A percentile compares a stretch with the other conserved stretches of the same genome.
Conservation (phyloP, 768 basidiomycete species). For the Russula emetica region DNA sequence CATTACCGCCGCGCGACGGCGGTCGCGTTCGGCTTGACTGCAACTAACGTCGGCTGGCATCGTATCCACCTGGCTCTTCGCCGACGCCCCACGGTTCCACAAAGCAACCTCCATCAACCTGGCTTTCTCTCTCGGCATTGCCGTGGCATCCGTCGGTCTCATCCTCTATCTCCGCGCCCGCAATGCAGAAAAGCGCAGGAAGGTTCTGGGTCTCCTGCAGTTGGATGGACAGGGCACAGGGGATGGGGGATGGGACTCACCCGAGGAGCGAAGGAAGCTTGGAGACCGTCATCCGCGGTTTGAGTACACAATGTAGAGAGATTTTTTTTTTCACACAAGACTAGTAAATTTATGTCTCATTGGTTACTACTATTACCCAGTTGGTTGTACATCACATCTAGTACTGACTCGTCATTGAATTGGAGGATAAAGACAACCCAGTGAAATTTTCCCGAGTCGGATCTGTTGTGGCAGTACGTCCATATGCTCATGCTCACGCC, state of each 20-base stretch:
- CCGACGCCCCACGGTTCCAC: slow-evolving; percentile 22
- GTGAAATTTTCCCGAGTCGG: neutral
- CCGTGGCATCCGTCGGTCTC: neutral
- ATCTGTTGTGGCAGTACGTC: neutral
- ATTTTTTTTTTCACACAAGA: neutral
- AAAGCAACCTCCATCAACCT: slow-evolving; percentile 25
- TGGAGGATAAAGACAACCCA: neutral
- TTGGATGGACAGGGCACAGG: slow-evolving; percentile 9
- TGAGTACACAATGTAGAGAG: slow-evolving; percentile 24
- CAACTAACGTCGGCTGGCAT: slow-evolving; percentile 26
- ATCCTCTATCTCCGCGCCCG: slow-evolving; percentile 11
- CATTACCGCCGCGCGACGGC: slow-evolving; percentile 34
- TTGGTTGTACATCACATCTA: neutral
- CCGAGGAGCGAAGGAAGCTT: slow-evolving; percentile 16
- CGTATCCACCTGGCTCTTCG: slow-evolving; percentile 24
- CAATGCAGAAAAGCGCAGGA: slow-evolving; percentile 19
- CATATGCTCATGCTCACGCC: neutral
- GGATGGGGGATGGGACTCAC: slow-evolving; percentile 23
- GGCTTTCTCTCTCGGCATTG: slow-evolving; percentile 15
- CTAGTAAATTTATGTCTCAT: neutral
- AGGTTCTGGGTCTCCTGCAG: slow-evolving; percentile 8
- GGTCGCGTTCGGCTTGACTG: slow-evolving; percentile 31
- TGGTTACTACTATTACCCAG: neutral
- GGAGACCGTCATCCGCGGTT: slow-evolving; percentile 28
- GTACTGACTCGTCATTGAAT: neutral